These are phyloP conservation scores for Celoporthe dispersa DNA, from an alignment of 2,329 filamentous ascomycete species.

Conservation along the genomic window DNA sequence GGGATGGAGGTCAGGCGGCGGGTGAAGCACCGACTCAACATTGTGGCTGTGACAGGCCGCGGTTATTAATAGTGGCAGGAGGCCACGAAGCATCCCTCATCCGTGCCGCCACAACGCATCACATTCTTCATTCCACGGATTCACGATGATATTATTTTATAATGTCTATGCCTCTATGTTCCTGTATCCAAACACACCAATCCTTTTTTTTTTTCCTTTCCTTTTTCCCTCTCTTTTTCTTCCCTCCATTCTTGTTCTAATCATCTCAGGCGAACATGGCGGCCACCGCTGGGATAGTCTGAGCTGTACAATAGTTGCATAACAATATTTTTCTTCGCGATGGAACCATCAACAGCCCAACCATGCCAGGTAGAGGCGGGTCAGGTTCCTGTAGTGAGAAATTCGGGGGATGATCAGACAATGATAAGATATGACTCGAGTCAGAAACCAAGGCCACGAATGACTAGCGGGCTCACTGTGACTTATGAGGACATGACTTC, in stretches of 20 bases:
- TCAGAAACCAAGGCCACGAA: neutral
- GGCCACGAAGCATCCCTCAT: constrained; percentile 4
- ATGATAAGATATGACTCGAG: neutral
- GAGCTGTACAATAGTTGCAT: neutral
- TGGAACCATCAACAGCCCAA: neutral
- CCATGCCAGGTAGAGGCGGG: neutral
- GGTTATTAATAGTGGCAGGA: neutral
- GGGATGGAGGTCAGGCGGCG: neutral
- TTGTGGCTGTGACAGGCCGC: neutral
- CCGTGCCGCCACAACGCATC: neutral
- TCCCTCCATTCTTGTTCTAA: neutral
- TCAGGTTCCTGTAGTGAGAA: constrained; percentile 4
- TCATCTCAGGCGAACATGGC: neutral
- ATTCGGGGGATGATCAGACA: neutral
- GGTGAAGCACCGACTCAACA: neutral
- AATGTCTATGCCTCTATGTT: constrained; percentile 27
- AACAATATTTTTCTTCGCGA: neutral
- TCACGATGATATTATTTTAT: constrained; percentile 25
- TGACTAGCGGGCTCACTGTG: too few relatives aligned
- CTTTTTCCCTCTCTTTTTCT: neutral
- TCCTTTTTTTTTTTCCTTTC: neutral
- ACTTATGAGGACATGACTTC: too few relatives aligned
- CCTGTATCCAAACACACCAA: constrained; percentile 2
- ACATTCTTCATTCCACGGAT: constrained; percentile 1
- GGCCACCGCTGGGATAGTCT: neutral